phyloP scores from a whole-genome alignment of 1,284 basidiomycete genomes.

The Ganoderma resinaceum region DNA sequence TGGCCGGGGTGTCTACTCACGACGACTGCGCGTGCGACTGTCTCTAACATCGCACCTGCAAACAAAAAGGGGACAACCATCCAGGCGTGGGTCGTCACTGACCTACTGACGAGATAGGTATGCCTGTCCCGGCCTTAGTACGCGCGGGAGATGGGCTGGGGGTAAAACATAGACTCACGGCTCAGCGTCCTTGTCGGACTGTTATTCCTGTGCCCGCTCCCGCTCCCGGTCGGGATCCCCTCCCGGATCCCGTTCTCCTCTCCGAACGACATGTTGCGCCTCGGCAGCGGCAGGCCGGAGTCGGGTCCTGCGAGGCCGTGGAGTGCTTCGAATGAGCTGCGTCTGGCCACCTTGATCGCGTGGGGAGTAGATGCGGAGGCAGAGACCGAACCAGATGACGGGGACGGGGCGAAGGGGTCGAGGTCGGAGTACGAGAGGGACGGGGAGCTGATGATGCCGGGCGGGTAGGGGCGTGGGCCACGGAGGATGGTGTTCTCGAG shows the following conservation, averaged over 20 bases:
- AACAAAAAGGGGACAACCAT: not conserved
- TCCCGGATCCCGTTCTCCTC: conserved; percentile 69
- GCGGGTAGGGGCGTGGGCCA: conserved; percentile 63
- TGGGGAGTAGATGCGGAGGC: not conserved
- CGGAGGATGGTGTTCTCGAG: conserved; percentile 71
- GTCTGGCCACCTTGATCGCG: conserved; percentile 52
- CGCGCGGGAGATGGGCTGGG: conserved; percentile 23
- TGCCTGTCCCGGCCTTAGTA: conserved; percentile 55
- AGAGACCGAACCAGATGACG: conserved; percentile 35
- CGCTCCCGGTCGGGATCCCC: conserved; percentile 63
- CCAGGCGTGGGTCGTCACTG: conserved; percentile 16
- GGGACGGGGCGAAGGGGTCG: conserved; percentile 39
- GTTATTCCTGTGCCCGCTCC: conserved; percentile 56
- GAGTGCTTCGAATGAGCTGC: conserved; percentile 76
- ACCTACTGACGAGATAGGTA: conserved; percentile 84
- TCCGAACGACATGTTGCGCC: conserved; percentile 43
- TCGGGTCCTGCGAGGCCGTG: conserved; percentile 75
- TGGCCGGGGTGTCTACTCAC: not conserved
- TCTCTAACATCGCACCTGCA: not conserved
- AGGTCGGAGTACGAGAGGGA: conserved; percentile 44
- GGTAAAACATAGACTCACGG: conserved; percentile 58
- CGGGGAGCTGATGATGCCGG: conserved; percentile 49
- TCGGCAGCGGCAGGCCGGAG: conserved; percentile 72
- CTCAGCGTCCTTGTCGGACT: conserved; percentile 82
- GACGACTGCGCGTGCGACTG: not conserved